A percentile compares a stretch with the other conserved stretches of the same genome.
Conservation (phyloP, 2,329 filamentous ascomycete species). For the Tolypocladium tundrense region DNA sequence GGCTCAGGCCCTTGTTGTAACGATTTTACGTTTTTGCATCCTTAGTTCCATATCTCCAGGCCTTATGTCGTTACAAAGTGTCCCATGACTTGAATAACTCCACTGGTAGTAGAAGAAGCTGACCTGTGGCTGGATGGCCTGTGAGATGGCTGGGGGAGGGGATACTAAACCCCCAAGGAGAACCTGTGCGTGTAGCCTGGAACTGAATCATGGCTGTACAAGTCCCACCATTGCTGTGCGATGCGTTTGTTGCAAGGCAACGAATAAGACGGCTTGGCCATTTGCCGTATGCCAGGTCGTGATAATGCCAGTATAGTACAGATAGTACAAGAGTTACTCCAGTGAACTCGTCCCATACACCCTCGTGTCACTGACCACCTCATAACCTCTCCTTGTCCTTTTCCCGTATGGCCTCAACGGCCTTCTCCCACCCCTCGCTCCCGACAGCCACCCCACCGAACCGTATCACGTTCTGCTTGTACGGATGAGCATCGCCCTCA, state of each 20-base stretch:
- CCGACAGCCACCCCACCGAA: slow-evolving; percentile 53
- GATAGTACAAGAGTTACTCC: slow-evolving; percentile 17
- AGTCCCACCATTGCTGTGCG: not conserved
- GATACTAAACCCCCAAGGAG: too few relatives aligned
- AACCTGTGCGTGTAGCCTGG: too few relatives aligned
- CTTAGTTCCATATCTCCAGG: not conserved
- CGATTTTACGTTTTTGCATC: not conserved
- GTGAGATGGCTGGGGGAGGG: not conserved
- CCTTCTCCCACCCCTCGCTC: slow-evolving; percentile 40
- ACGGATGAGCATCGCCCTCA: slow-evolving; percentile 86
- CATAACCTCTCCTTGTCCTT: slow-evolving; percentile 41
- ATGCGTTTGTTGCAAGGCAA: not conserved
- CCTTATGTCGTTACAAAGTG: too few relatives aligned
- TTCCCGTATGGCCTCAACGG: slow-evolving; percentile 38
- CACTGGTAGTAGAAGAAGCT: too few relatives aligned
- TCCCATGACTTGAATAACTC: not conserved
- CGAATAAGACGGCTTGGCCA: not conserved
- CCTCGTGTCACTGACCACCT: slow-evolving; percentile 6
- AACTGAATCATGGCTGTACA: not conserved
- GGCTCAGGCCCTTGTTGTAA: not conserved
- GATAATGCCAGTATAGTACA: slow-evolving; percentile 16
- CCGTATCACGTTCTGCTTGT: slow-evolving; percentile 75
- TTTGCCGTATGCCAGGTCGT: not conserved
- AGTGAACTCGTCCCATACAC: slow-evolving; percentile 3
- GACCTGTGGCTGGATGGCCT: not conserved